Conservation (phyloP, 805 yeast species). For the Candida montana region DNA sequence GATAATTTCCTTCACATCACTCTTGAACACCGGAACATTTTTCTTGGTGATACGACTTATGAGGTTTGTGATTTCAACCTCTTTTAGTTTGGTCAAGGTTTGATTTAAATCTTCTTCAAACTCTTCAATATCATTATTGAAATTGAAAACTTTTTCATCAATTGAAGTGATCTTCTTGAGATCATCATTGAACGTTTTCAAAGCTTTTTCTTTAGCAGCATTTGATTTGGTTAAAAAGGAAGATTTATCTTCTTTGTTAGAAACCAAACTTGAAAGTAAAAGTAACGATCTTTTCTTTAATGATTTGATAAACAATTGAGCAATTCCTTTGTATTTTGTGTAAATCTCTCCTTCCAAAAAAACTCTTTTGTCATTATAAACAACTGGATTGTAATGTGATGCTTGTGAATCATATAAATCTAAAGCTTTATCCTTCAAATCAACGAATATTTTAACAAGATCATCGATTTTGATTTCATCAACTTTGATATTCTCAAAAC, state of each 20-base stretch:
- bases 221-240: slow-evolving; percentile 29
- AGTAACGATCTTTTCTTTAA: slow-evolving; percentile 31
- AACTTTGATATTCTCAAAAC: slow-evolving; percentile 9
- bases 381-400: slow-evolving; percentile 61
- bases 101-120: slow-evolving; percentile 25
- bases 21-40: slow-evolving; percentile 43
- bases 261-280: slow-evolving; percentile 21
- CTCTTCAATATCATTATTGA: slow-evolving; percentile 29
- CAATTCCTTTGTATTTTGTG: slow-evolving; percentile 37
- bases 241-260: slow-evolving; percentile 25
- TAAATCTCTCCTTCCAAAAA: slow-evolving; percentile 47
- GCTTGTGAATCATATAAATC: slow-evolving; percentile 64
- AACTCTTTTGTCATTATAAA: slow-evolving; percentile 58
- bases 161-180: slow-evolving; percentile 15
- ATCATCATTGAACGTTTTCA: slow-evolving; percentile 14
- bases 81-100: slow-evolving; percentile 19
- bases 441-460: slow-evolving; percentile 39
- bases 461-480: slow-evolving; percentile 17
- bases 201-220: slow-evolving; percentile 25
- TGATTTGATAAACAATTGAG: slow-evolving; percentile 35
- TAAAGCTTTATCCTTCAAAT: slow-evolving; percentile 43
- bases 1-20: slow-evolving; percentile 43
- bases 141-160: slow-evolving; percentile 23
- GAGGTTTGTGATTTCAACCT: slow-evolving; percentile 27
- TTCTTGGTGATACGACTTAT: slow-evolving; percentile 41